Conservation (phyloP, 352 stramenopile genomes). For the Phytopythium litorale region DNA sequence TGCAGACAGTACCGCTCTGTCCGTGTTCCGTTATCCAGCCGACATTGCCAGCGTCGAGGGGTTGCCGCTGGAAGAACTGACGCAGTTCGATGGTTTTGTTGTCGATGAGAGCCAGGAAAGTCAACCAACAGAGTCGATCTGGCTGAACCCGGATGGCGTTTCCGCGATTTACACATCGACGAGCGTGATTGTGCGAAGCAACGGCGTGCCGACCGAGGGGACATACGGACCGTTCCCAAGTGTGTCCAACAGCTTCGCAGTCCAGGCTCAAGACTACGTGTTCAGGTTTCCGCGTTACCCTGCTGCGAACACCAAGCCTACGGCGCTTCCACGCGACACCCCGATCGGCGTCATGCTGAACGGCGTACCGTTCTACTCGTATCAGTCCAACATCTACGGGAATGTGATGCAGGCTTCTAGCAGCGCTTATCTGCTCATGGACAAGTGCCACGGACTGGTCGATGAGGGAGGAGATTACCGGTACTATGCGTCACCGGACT, state of each 20-base stretch:
- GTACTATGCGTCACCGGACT: slow-evolving; percentile 70
- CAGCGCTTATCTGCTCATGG: slow-evolving; percentile 36
- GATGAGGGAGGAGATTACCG: slow-evolving; percentile 62
- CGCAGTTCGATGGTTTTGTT: slow-evolving; percentile 44
- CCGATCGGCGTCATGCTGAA: slow-evolving; percentile 73
- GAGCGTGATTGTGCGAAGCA: slow-evolving; percentile 56
- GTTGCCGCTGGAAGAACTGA: slow-evolving; percentile 39
- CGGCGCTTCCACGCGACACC: slow-evolving; percentile 30
- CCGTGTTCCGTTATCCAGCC: slow-evolving; percentile 41
- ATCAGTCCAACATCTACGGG: slow-evolving; percentile 31
- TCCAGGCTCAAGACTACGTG: slow-evolving; percentile 58
- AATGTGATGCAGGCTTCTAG: slow-evolving; percentile 40
- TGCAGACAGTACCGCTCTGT: slow-evolving; percentile 11
- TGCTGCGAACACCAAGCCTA: slow-evolving; percentile 12
- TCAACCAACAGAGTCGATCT: slow-evolving; percentile 18
- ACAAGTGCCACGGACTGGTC: slow-evolving; percentile 72
- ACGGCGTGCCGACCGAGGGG: slow-evolving; percentile 36
- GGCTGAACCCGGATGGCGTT: slow-evolving; percentile 48
- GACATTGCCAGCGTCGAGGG: slow-evolving; percentile 48
- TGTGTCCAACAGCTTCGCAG: slow-evolving; percentile 39
- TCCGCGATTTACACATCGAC: slow-evolving; percentile 49
- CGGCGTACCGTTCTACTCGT: slow-evolving; percentile 60
- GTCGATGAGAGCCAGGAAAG: slow-evolving; percentile 42
- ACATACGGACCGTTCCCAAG: slow-evolving; percentile 64
- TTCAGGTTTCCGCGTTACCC: slow-evolving; percentile 60